Percentiles rank a stretch among this genome's conserved stretches.
Evolutionary conservation across 106 monocot species (phyloP).

Genomic region (Apostasia ramifera): DNA sequence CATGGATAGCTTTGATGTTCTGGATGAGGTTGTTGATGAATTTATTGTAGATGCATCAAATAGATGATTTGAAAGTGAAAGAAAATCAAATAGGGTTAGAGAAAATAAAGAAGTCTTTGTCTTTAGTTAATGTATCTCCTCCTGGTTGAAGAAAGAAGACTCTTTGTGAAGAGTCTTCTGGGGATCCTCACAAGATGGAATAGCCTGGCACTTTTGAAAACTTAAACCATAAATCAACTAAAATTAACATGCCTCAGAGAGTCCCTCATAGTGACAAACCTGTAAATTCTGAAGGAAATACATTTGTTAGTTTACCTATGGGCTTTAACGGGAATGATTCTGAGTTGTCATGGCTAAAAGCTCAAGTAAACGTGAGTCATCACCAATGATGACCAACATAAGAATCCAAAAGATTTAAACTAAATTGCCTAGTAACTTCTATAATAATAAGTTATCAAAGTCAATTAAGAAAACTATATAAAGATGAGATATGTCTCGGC

Average conservation of each 20-base stretch:
- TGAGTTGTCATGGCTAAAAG: slow-evolving; percentile 14
- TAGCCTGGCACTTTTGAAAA: slow-evolving; percentile 12
- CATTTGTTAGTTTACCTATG: slow-evolving; percentile 15
- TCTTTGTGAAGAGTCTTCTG: not conserved
- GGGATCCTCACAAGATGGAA: not conserved
- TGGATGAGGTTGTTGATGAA: slow-evolving; percentile 15
- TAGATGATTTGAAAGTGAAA: slow-evolving; percentile 9
- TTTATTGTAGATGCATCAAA: slow-evolving; percentile 11
- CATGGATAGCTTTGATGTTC: slow-evolving; percentile 15
- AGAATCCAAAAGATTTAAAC: too few species aligned
- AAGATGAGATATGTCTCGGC: too few species aligned
- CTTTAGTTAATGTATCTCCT: not conserved
- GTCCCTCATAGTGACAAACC: slow-evolving; percentile 7
- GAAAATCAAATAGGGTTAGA: slow-evolving; percentile 14
- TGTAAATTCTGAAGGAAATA: slow-evolving; percentile 4
- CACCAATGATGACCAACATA: slow-evolving; percentile 17
- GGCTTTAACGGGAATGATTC: slow-evolving; percentile 8
- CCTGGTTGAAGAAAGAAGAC: not conserved
- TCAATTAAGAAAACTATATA: too few species aligned
- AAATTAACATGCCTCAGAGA: slow-evolving; percentile 9
- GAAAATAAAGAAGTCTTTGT: slow-evolving; percentile 9
- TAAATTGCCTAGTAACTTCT: too few species aligned
- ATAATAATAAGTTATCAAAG: too few species aligned
- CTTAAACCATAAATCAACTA: slow-evolving; percentile 20
- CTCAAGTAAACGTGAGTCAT: slow-evolving; percentile 7